These are phyloP conservation scores for Claviceps spartinae DNA, from an alignment of 2,329 filamentous ascomycete genomes.

Conservation along the genomic window DNA sequence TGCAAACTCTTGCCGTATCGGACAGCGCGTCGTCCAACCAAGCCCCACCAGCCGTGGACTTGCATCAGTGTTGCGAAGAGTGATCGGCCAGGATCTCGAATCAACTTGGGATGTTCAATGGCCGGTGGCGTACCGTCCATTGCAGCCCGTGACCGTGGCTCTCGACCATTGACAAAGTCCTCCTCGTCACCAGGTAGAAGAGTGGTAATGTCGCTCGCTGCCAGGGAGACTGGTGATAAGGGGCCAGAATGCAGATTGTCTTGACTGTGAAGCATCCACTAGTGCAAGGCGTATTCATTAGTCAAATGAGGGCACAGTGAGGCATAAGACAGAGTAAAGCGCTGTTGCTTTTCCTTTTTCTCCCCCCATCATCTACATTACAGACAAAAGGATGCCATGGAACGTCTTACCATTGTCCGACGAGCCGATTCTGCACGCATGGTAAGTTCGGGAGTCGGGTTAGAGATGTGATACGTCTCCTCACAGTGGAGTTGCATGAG, in stretches of 20 bases:
- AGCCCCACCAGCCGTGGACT: constrained; percentile 40
- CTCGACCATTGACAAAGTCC: constrained; percentile 33
- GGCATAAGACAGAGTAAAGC: not conserved
- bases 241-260: constrained; percentile 43
- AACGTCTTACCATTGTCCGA: constrained; percentile 34
- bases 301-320: not conserved
- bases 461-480: constrained; percentile 34
- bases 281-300: not conserved
- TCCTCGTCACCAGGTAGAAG: constrained; percentile 39
- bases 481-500: constrained; percentile 42
- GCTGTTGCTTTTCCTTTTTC: too few species aligned
- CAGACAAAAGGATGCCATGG: not conserved
- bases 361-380: not conserved
- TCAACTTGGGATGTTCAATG: constrained; percentile 28
- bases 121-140: constrained; percentile 40
- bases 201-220: constrained; percentile 39
- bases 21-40: constrained; percentile 34
- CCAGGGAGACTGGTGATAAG: constrained; percentile 35
- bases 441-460: constrained; percentile 30
- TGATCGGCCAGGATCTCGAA: constrained; percentile 30
- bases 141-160: constrained; percentile 37
- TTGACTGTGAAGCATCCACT: constrained; percentile 48
- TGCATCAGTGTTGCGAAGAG: constrained; percentile 43
- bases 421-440: constrained; percentile 42
- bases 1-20: constrained; percentile 27